Evolutionary conservation across 257 asterid genomes (phyloP), one percentile per base, ranked within the genome.

Genomic region (Datura wrightii): DNA sequence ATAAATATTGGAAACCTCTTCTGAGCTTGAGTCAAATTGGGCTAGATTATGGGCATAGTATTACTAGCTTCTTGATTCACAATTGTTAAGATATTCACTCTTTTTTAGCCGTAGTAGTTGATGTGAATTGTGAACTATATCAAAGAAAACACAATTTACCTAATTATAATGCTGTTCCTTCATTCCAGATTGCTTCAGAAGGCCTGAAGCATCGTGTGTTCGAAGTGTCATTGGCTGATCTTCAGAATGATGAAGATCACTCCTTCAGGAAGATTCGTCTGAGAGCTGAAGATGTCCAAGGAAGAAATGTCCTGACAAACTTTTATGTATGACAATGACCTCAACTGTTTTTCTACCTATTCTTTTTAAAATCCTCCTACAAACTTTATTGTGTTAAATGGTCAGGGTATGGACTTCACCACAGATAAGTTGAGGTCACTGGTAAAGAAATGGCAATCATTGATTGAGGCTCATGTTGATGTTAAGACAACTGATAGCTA

Each of bases 201-300:
- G 98, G 98, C 50, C 96, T 95, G 54, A 95, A 95, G 91, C 97
- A 95, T 46, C 93, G 98, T 85, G 96, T 95, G 36, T 91, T 95
- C 5, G 98, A 95, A 86, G 97, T 94, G 11, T 92, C 97, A 1
- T 88, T 92, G 90, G 98, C 98, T 86, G 98, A 95, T 82, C 97
- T 95, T 82, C 98, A 95, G 88, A 89, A 86, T 46, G 95, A 93
- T 69, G 98, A 95, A 82, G 98, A 95, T 76, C 92, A 95, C 16
- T 89, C 98, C 58, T 95, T 88, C 93, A 92, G 98, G 70, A 95
- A 95, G 92, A 95, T 95, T 82, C 92, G 98, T 7, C 62, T 95
- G 90, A 95, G 98, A 52, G 97, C 92, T 78, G 97, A 93, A 85
- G 98, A 94, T 79, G 93, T 92, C 71, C 97, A 94, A 87, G 98